Evolutionary conservation across 192 early-diverging fungal species (phyloP), one percentile per base, ranked within the genome.

Genomic region (Phlyctochytrium bullatum): DNA sequence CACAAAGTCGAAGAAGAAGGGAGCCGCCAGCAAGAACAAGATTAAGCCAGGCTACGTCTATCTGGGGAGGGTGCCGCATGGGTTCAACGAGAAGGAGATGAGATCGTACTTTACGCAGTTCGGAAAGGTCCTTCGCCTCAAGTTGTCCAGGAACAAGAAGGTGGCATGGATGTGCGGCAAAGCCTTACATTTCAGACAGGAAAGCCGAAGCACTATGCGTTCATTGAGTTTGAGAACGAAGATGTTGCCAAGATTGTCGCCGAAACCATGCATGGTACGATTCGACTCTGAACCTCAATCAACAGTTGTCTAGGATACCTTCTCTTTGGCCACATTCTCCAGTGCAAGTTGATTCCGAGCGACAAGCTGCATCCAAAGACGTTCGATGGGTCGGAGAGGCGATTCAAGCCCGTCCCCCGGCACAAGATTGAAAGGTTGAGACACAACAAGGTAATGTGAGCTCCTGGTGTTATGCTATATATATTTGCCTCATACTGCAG

Each of bases 81-180:
- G 93, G 20, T 98, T 98, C 77, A 93, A 95, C 77, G 97, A 98
- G 74, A 76, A 89, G 30, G 87, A 95, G 72, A 97, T 98, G 92
- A 62, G 75, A 57, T 76, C 75, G 3, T 98, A 98, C 76, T 98
- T 98, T 80, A 73, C 80, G 32, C 97, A 98, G 72, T 98, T 98
- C 77, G 97, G 97, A 40, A 79, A 85, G 0, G 88, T 98, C 24
- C 79, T 80, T 28, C 78, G 85, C 1, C 75, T 97, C 53, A 83
- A 91, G 52, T 71, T 97, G 36, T 90, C 91, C 31, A 84, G 95
- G 40, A 97, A 92, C 79, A 93, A 91, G 64, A 91, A 88, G 73
- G 77, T 79, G 59, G 2, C 32, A 29, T 10, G 36, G 24, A 27
- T 61, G 32, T 34, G 12, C 25, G 52, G 50, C 51, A 29, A 28